Conservation (phyloP, 1,139 yeast genomes). For the Lodderomyces beijingensis region DNA sequence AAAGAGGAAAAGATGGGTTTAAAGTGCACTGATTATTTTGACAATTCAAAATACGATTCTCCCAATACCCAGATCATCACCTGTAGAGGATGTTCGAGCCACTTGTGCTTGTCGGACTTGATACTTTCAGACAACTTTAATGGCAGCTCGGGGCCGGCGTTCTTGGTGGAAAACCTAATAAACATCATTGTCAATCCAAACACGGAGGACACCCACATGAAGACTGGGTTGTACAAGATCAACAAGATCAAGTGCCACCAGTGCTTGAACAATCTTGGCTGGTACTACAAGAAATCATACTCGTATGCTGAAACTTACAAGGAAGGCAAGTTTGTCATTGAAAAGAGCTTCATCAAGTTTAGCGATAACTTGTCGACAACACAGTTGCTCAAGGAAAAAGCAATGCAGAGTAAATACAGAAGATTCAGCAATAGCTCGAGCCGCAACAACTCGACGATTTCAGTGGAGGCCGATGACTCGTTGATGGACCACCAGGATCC, state of each 20-base stretch:
- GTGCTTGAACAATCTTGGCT: slow-evolving; percentile 62
- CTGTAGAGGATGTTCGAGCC: slow-evolving; percentile 50
- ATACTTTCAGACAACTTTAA: slow-evolving; percentile 48
- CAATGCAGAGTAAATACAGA: slow-evolving; percentile 24
- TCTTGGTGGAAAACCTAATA: slow-evolving; percentile 45
- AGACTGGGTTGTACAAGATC: slow-evolving; percentile 67
- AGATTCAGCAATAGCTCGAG: slow-evolving; percentile 12
- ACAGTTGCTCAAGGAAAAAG: slow-evolving; percentile 25
- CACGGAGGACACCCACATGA: slow-evolving; percentile 47
- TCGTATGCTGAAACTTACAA: slow-evolving; percentile 59
- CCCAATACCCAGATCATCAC: slow-evolving; percentile 40
- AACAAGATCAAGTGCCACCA: slow-evolving; percentile 63
- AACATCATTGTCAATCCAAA: slow-evolving; percentile 33
- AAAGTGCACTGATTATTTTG: slow-evolving; percentile 36
- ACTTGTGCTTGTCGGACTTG: slow-evolving; percentile 44
- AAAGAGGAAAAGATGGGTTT: slow-evolving; percentile 38
- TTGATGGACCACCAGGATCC: background rate
- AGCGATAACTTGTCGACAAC: slow-evolving; percentile 27
- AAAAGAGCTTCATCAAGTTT: slow-evolving; percentile 24
- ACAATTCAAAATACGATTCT: slow-evolving; percentile 29
- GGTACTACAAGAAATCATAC: slow-evolving; percentile 70
- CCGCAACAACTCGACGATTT: background rate
- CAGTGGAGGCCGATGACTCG: background rate
- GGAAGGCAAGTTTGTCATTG: slow-evolving; percentile 76
- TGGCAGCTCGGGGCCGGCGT: slow-evolving; percentile 52